Conservation (phyloP, 352 stramenopile genomes). For the Discostella stelligera region DNA sequence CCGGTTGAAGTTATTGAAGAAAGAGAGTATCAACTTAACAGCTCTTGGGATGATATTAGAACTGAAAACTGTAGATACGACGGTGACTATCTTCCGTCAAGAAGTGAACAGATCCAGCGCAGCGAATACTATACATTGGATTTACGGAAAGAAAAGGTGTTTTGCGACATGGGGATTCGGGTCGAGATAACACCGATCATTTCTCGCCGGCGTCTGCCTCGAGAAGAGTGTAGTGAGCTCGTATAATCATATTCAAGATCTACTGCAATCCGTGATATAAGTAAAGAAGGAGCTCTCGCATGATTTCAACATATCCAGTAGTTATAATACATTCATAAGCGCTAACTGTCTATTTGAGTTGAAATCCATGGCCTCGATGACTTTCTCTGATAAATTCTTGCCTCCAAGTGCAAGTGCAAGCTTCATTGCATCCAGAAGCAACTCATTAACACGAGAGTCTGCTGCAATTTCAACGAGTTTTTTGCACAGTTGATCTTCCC, state of each 20-base stretch:
- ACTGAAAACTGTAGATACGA: neutral
- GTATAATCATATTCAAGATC: neutral
- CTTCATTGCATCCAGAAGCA: constrained; percentile 49
- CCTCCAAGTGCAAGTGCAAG: constrained; percentile 33
- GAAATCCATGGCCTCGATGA: constrained; percentile 29
- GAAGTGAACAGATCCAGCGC: neutral
- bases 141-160: constrained; percentile 25
- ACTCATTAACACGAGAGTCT: constrained; percentile 30
- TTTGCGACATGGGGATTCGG: constrained; percentile 29
- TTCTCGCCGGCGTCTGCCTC: constrained; percentile 6
- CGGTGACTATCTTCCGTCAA: neutral
- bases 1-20: neutral
- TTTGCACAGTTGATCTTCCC: constrained; percentile 34
- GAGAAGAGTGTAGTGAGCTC: neutral
- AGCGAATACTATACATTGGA: neutral
- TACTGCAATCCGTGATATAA: neutral
- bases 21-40: neutral
- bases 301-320: too few relatives aligned
- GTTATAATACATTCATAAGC: constrained; percentile 34
- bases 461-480: constrained; percentile 20
- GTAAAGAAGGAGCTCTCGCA: too few relatives aligned
- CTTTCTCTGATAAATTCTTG: constrained; percentile 26
- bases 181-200: constrained; percentile 35
- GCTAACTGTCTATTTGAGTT: constrained; percentile 29
- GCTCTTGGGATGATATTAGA: neutral